Base-by-base conservation (phyloP, 169 alveolate genomes). In the Plasmodium knowlesi region DNA sequence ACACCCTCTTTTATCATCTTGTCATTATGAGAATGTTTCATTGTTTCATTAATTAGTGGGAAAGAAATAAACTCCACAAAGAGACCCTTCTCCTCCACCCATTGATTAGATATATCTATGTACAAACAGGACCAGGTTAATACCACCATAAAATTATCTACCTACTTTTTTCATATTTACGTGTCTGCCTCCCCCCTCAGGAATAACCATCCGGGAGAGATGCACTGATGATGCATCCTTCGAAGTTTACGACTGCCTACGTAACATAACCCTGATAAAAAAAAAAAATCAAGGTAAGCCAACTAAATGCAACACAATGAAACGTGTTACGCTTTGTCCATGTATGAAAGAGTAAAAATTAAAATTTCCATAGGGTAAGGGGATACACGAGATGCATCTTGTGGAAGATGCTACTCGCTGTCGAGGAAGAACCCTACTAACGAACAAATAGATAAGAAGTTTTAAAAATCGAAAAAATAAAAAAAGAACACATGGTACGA, bases 201-300 rank as follows among this genome's bases (percentile, higher is more conserved):
- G 94, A 19, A n/a, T 89, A 1, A 61, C 78, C 37, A 78, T 89
- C 41, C 46, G 84, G 34, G 94, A 89, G 72, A 89, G 53, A 67
- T 89, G 94, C 61, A 79, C 94, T 0, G 90, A 89, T 22, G 89
- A 79, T 28, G 16, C 82, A 16, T 19, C 83, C 19, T 89, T 89
- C 54, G 90, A 89, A 89, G 70, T 89, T 22, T 89, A 89, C 39
- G 94, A 89, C 41, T 79, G 90, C 61, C 73, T 89, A 32, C 94
- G 82, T 67, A 89, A 89, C 82, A 78, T 25, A 67, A 79, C 83
- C 50, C 53, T 89, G n/a, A 50, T 89, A 5, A 89, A 79, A 79
- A 89, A 46, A 37, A 78, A 89, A 89, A 89, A 89, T 22, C 90
- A 89, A 89, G 94, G 94, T 89, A 61, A 78, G 61, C 28, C 46